phyloP scores from a whole-genome alignment of 2,329 filamentous ascomycete species.

The Colletotrichum musicola region DNA sequence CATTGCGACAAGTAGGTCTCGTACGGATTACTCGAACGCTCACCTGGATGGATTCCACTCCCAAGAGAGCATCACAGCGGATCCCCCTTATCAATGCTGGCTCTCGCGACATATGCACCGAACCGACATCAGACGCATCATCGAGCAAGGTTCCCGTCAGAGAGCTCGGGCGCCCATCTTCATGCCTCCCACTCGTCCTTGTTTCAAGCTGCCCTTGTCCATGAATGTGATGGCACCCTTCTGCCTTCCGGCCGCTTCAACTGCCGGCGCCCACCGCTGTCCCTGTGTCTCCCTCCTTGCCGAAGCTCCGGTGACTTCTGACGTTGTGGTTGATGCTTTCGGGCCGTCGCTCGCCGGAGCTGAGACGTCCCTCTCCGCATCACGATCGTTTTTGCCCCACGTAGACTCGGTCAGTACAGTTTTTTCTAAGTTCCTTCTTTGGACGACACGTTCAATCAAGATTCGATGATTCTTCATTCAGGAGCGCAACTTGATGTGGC shows the following conservation, averaged over 20 bases:
- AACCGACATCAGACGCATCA: conserved; percentile 29
- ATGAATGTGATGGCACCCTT: conserved; percentile 22
- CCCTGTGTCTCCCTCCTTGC: conserved; percentile 4
- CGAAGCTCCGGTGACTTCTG: conserved; percentile 27
- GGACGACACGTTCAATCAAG: neutral
- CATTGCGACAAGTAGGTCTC: conserved; percentile 6
- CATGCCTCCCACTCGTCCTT: conserved; percentile 33
- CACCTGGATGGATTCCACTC: neutral
- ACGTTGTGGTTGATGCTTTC: conserved; percentile 12
- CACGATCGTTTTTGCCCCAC: neutral
- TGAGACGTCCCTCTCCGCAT: conserved; percentile 1
- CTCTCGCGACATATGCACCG: conserved; percentile 7
- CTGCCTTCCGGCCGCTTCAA: conserved; percentile 21
- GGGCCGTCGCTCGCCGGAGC: conserved; percentile 7
- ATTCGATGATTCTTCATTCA: neutral
- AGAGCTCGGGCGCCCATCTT: conserved; percentile 35
- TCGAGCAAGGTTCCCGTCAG: conserved; percentile 25
- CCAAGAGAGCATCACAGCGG: neutral
- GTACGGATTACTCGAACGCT: conserved; percentile 1
- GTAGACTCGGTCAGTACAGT: neutral
- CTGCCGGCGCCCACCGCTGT: conserved; percentile 18
- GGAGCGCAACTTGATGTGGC: neutral
- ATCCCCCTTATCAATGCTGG: neutral
- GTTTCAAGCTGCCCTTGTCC: conserved; percentile 37
- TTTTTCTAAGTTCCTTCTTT: too few species aligned